phyloP scores from a whole-genome alignment of 352 stramenopile species.

The Pythium oligandrum region DNA sequence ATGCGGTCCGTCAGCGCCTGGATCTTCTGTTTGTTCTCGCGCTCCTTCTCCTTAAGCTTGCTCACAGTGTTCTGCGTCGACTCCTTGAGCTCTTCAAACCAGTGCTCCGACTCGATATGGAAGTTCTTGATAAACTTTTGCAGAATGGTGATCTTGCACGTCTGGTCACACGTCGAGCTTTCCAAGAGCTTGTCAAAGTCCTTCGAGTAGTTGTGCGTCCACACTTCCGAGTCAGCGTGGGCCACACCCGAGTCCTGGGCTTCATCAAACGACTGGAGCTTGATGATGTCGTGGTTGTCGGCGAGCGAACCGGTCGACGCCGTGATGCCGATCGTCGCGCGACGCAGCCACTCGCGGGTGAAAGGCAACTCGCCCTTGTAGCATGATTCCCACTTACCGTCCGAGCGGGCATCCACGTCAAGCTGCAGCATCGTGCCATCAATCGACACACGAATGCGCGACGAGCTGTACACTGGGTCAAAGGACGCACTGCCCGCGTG shows the following conservation, averaged over 20 bases:
- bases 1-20: constrained; percentile 65
- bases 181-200: constrained; percentile 64
- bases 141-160: constrained; percentile 77
- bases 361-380: constrained; percentile 68
- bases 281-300: constrained; percentile 82
- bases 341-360: constrained; percentile 55
- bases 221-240: constrained; percentile 61
- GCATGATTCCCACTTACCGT: constrained; percentile 53
- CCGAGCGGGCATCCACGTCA: constrained; percentile 55
- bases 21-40: constrained; percentile 69
- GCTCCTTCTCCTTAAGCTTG: constrained; percentile 73
- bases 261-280: constrained; percentile 59
- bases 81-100: constrained; percentile 78
- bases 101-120: constrained; percentile 78
- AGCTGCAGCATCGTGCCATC: constrained; percentile 49
- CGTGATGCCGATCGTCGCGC: constrained; percentile 62
- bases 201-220: constrained; percentile 84
- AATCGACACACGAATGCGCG: constrained; percentile 56
- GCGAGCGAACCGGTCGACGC: constrained; percentile 71
- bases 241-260: constrained; percentile 46
- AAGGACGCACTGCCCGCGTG: constrained; percentile 66
- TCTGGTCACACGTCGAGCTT: constrained; percentile 58
- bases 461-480: constrained; percentile 67
- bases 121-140: constrained; percentile 82
- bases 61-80: constrained; percentile 66